These are phyloP conservation scores for Clavispora santaluciae DNA, from an alignment of 805 yeast genomes.

Conservation along the genomic window DNA sequence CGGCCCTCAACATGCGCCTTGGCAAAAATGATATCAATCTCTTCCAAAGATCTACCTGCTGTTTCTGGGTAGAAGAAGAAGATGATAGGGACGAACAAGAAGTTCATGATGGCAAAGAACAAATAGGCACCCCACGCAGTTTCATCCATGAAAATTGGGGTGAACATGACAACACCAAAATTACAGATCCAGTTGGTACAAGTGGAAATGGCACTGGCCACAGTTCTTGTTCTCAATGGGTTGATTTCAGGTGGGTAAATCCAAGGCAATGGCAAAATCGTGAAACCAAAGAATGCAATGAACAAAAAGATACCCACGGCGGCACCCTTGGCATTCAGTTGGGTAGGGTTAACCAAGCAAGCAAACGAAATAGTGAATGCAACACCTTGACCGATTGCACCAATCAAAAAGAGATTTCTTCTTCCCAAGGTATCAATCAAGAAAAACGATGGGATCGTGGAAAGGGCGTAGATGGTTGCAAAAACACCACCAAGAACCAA, in stretches of 20 bases:
- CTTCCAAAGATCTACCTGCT: conserved; percentile 43
- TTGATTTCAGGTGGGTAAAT: conserved; percentile 44
- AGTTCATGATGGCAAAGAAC: conserved; percentile 39
- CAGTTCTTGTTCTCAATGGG: conserved; percentile 44
- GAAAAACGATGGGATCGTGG: conserved; percentile 43
- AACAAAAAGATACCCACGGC: conserved; percentile 43
- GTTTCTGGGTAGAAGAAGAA: conserved; percentile 47
- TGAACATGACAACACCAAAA: conserved; percentile 44
- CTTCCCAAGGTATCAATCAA: conserved; percentile 40
- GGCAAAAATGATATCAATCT: conserved; percentile 56
- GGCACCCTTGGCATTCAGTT: conserved; percentile 38
- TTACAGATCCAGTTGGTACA: conserved; percentile 43
- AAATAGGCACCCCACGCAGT: conserved; percentile 39
- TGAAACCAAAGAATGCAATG: conserved; percentile 40
- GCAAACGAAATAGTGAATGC: conserved; percentile 39
- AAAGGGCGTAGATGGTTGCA: conserved; percentile 55
- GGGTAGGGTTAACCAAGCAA: conserved; percentile 30
- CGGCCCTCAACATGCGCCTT: conserved; percentile 54
- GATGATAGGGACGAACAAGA: conserved; percentile 48
- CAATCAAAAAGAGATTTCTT: conserved; percentile 42
- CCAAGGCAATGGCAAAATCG: conserved; percentile 44
- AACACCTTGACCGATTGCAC: conserved; percentile 39
- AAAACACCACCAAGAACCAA: conserved; percentile 63
- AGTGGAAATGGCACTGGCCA: conserved; percentile 40
- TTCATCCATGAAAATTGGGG: conserved; percentile 36